Evolutionary conservation across 176 grass and related monocot species (phyloP).

Genomic region (Aegilops speltoides): DNA sequence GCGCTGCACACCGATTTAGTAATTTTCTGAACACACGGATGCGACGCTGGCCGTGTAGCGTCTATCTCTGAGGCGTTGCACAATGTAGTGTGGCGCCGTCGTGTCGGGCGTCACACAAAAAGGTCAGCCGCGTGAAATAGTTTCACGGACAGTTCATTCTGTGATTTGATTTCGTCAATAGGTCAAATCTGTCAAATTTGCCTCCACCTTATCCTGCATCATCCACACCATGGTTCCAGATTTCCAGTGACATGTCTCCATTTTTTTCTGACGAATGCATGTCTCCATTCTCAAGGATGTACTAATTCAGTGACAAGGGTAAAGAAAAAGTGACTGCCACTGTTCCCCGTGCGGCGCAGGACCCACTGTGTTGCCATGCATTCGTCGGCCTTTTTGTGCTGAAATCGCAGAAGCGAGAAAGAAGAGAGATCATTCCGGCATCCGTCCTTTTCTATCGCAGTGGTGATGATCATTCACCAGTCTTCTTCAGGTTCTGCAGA

Average conservation of each 20-base stretch:
- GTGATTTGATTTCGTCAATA: no score
- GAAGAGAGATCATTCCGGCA: neutral
- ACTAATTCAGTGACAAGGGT: neutral
- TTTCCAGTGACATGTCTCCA: neutral
- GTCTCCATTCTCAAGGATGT: neutral
- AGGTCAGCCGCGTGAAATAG: no score
- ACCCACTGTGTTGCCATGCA: neutral
- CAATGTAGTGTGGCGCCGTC: no score
- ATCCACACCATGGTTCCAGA: conserved; percentile 3
- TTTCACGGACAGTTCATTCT: no score
- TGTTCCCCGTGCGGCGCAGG: conserved; percentile 2
- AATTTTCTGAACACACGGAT: no score
- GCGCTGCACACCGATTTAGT: no score
- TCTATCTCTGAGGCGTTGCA: no score
- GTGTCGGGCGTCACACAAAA: no score
- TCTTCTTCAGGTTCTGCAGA: neutral
- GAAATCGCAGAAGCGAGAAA: neutral
- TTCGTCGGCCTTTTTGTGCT: neutral
- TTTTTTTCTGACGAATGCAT: no score
- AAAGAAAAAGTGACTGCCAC: neutral
- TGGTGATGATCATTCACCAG: neutral
- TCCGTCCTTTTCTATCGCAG: neutral
- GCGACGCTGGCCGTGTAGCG: no score
- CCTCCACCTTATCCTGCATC: conserved; percentile 1
- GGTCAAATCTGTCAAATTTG: no score